Base-by-base conservation (phyloP, 148 eudicot species). In the Camellia sinensis region DNA sequence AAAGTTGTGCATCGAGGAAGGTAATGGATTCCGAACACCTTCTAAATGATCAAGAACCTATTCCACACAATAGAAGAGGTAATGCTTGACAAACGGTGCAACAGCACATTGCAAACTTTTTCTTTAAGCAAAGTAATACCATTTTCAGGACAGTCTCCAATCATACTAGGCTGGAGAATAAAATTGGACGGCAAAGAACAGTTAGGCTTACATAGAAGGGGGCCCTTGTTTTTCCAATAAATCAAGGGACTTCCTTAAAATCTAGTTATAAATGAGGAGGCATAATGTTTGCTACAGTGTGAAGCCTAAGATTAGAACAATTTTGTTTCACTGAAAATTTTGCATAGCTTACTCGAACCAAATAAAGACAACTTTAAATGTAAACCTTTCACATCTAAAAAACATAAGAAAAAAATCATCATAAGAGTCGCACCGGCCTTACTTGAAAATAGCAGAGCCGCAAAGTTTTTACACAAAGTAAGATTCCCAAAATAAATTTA, bases 21-120 rank as follows among this genome's bases (percentile, higher is more conserved):
- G 95, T 85, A 95, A 81, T 44, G 97, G 99, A 86, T 95, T 91
- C 71, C 99, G 91, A 69, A 83, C 87, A 80, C 97, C 97, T 43
- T 95, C 98, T 85, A 91, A 84, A 80, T 90, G 92, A 78, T 85
- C 81, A 84, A 92, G 85, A 83, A 85, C 97, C 98, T 95, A 91
- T 83, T 79, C 73, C 67, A 87, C 15, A 72, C 7, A 81, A 81
- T 48, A 66, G 3, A 43, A 44, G 4, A 18, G 4, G 13, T 11
- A 46, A 37, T 71, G 37, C 52, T 21, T 62, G 56, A 52, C 14
- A 37, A 37, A 21, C 65, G 10, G 18, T 64, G 54, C 4, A 65
- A 66, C 19, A 74, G 17, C 65, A 53, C 11, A 41, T 29, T 74
- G 66, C n/a, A 37, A 37, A 48, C 9, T 73, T 52, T 15, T 46